Evolutionary conservation across 192 early-diverging fungal species (phyloP), one percentile per base, ranked within the genome.

Genomic region (Borealophlyctis nickersoniae): DNA sequence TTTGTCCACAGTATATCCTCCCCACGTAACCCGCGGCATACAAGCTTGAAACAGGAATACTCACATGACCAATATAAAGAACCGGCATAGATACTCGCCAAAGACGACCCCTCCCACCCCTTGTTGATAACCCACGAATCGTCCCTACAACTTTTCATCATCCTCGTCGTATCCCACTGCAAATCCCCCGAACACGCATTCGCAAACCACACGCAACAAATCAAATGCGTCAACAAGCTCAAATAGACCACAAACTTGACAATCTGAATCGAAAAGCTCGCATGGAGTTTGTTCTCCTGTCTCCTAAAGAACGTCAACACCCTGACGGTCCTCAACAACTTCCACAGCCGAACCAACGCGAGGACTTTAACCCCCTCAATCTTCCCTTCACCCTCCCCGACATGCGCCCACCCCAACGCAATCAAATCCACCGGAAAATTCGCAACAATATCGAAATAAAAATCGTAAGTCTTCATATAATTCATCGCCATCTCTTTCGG

Each of bases 401-500:
- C n/a, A n/a, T n/a, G n/a, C 39, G 39, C 39, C 71, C 71, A 79
- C 4, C 59, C 72, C 27, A 81, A 59, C 28, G 71, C 74, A 49
- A 81, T 60, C 22, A 81, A 33, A 52, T 81, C 79, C 26, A 62
- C 56, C 11, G 79, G 79, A 50, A 81, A 54, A 48, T 76, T 81
- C 36, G 63, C 62, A 9, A 78, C 19, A 26, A 80, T 57, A 48
- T 81, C 79, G 36, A 74, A 77, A n/a, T 58, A 49, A 54, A 81
- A 81, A 35, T 81, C 74, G 30, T 26, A 45, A 5, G 73, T 73
- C 30, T 56, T 36, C 11, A 81, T 32, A 45, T 81, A 81, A 53
- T 77, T 65, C 52, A 81, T 5, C 26, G 73, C 70, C 79, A 81
- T 81, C 61, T 81, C 79, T 53, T 76, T 79, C 19, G 79, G 72